Evolutionary conservation across 768 basidiomycete genomes (phyloP).

Genomic region (Hemileccinum impolitum): DNA sequence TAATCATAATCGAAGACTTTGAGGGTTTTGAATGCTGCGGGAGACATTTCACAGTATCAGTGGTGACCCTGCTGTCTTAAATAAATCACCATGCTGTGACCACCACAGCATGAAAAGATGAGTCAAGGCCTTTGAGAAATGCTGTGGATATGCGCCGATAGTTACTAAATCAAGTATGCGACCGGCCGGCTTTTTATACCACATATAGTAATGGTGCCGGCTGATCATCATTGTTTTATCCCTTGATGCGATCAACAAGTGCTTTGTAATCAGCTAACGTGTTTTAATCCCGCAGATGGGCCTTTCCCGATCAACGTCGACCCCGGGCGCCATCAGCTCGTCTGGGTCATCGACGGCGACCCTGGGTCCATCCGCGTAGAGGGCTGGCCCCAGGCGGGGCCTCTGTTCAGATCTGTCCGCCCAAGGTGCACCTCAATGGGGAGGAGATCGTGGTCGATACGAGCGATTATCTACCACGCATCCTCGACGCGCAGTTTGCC

Average conservation of each 20-base stretch:
- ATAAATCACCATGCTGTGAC: too few relatives aligned
- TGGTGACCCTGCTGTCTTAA: too few relatives aligned
- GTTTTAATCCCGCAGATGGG: too few relatives aligned
- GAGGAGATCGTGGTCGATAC: constrained; percentile 3
- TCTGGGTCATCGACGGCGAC: constrained; percentile 12
- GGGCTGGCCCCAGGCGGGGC: background rate
- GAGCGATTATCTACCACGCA: background rate
- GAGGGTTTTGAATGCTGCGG: constrained; percentile 4
- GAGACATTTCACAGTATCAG: constrained; percentile 2
- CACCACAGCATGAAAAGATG: too few relatives aligned
- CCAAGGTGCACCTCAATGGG: constrained; percentile 7
- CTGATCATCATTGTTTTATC: too few relatives aligned
- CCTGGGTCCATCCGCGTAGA: constrained; percentile 9
- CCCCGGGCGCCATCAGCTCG: constrained; percentile 6
- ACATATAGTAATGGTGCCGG: too few relatives aligned
- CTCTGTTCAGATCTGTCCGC: constrained; percentile 2
- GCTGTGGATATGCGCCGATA: too few relatives aligned
- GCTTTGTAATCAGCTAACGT: too few relatives aligned
- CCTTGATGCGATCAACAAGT: too few relatives aligned
- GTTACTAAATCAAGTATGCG: too few relatives aligned
- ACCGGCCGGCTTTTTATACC: too few relatives aligned
- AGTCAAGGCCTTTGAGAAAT: too few relatives aligned
- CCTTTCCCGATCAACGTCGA: background rate
- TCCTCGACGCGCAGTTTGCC: constrained; percentile 4
- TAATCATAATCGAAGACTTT: constrained; percentile 17